Percentiles rank a stretch among this genome's conserved stretches.
Evolutionary conservation across 164 flowering plant genomes (phyloP).

Genomic region (Dillenia turbinata): DNA sequence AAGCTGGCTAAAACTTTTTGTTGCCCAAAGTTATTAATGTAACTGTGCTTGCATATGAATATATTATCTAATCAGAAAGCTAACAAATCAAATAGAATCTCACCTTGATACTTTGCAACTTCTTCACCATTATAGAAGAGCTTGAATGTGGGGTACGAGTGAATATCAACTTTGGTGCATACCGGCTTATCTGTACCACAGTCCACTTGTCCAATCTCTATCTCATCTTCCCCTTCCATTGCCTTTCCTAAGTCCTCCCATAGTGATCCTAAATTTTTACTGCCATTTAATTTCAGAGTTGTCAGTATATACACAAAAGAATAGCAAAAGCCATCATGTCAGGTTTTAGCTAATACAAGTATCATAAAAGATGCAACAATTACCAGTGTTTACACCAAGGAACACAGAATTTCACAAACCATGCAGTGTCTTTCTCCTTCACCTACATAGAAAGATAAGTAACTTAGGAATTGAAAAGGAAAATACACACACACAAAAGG

Average conservation of each 20-base stretch:
- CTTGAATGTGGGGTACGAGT: slow-evolving; percentile 97
- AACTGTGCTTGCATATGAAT: too few species aligned
- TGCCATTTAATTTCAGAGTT: slow-evolving; percentile 25
- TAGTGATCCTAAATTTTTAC: slow-evolving; percentile 85
- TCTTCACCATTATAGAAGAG: slow-evolving; percentile 93
- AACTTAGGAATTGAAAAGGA: too few species aligned
- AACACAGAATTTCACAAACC: slow-evolving; percentile 94
- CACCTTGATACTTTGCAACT: slow-evolving; percentile 86
- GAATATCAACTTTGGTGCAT: slow-evolving; percentile 84
- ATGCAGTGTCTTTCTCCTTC: slow-evolving; percentile 93
- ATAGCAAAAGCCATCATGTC: not conserved
- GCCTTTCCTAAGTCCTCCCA: slow-evolving; percentile 89
- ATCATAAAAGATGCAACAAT: slow-evolving; percentile 10
- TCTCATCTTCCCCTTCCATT: slow-evolving; percentile 90
- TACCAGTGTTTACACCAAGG: slow-evolving; percentile 99
- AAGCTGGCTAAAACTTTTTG: too few species aligned
- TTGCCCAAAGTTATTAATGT: too few species aligned
- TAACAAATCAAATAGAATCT: not conserved
- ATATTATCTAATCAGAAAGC: too few species aligned
- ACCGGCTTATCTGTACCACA: slow-evolving; percentile 66
- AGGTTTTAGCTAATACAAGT: not conserved
- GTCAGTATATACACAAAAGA: not conserved
- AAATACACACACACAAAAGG: not conserved
- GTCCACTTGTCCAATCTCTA: slow-evolving; percentile 94
- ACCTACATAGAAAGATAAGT: slow-evolving; percentile 36